Conservation (phyloP, 805 yeast species). For the Barnettozyma vustinii region DNA sequence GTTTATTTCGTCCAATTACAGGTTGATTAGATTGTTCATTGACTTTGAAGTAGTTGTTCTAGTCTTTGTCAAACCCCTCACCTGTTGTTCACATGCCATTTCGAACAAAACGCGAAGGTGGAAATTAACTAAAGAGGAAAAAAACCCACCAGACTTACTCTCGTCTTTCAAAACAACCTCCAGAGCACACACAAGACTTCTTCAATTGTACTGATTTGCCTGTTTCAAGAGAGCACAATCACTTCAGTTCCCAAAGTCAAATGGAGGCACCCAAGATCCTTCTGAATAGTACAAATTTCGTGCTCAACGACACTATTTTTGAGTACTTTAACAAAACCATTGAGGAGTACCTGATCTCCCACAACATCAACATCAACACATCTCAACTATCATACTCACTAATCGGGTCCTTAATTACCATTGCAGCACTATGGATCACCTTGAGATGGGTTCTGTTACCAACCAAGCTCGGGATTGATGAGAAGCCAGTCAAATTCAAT, state of each 20-base stretch:
- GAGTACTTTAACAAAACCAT: slow-evolving; percentile 19
- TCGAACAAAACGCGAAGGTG: neutral
- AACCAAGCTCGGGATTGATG: slow-evolving; percentile 6
- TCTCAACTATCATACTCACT: slow-evolving; percentile 17
- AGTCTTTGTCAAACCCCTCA: neutral
- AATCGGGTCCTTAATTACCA: slow-evolving; percentile 11
- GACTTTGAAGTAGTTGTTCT: neutral
- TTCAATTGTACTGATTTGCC: neutral
- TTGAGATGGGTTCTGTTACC: slow-evolving; percentile 10
- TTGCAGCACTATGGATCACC: slow-evolving; percentile 10
- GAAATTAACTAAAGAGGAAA: neutral
- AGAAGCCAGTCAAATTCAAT: slow-evolving; percentile 38
- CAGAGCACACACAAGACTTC: neutral
- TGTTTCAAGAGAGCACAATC: neutral
- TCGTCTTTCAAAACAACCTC: neutral
- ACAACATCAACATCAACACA: slow-evolving; percentile 9
- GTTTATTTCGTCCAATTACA: neutral
- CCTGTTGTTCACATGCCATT: neutral
- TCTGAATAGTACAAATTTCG: slow-evolving; percentile 18
- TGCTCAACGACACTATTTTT: slow-evolving; percentile 21
- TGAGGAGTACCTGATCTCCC: slow-evolving; percentile 16
- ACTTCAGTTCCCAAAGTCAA: neutral
- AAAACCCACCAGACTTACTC: neutral
- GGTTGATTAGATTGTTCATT: neutral
- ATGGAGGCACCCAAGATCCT: slow-evolving; percentile 13